phyloP scores from a whole-genome alignment of 164 flowering plant species.

The Tetrastigma voinierianum region DNA sequence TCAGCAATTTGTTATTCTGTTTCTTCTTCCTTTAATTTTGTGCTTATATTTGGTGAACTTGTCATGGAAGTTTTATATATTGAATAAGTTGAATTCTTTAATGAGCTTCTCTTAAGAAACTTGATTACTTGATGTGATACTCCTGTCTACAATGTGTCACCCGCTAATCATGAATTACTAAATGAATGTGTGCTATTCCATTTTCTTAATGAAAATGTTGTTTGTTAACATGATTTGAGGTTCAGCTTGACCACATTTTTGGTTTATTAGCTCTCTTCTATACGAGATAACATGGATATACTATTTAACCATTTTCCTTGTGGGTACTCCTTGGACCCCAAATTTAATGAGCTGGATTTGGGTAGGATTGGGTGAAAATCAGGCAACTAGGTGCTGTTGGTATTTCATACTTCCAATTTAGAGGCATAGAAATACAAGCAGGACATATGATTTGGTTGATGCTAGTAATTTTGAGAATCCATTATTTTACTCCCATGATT shows the following conservation, averaged over 20 bases:
- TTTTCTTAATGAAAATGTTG: background rate
- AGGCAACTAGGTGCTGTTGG: background rate
- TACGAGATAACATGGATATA: background rate
- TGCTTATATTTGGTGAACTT: slow-evolving; percentile 1
- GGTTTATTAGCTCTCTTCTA: background rate
- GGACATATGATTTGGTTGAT: background rate
- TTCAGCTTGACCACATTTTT: background rate
- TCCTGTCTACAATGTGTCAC: no score
- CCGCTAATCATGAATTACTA: no score
- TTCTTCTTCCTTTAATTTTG: background rate
- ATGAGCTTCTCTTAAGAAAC: no score
- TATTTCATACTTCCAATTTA: background rate
- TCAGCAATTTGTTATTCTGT: slow-evolving; percentile 16
- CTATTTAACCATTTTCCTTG: background rate
- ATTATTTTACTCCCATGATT: background rate
- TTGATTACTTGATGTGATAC: no score
- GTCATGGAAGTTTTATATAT: background rate
- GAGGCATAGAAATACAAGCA: background rate
- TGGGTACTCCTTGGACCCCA: background rate
- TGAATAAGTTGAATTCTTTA: background rate
- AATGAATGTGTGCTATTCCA: no score
- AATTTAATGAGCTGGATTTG: background rate
- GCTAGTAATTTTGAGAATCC: background rate
- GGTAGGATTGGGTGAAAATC: background rate
- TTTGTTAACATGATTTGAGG: background rate